Evolutionary conservation across 768 basidiomycete species (phyloP), one percentile per base, ranked within the genome.

Genomic region (Nidularia pulvinata): DNA sequence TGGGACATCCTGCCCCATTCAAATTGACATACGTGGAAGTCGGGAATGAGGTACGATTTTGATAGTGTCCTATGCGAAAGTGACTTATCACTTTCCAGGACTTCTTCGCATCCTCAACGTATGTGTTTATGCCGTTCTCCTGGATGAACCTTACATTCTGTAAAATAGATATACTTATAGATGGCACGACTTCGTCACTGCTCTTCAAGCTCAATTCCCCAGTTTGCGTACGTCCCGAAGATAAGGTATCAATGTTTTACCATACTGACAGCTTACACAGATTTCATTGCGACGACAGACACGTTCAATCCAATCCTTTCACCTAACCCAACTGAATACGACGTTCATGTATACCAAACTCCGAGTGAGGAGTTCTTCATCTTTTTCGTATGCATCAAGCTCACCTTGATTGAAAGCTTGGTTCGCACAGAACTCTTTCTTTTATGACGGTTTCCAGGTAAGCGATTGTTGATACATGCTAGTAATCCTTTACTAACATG

Each of bases 311-410:
- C 83, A 3, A 60, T 73, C 11, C 64, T 85, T 37, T 65, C 71
- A 1, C 82, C 83, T 2, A 73, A 69, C 35, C 83, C 84, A 1
- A 70, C 61, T 22, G 70, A 79, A 43, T 86, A 81, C 50, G 84
- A 86, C 52, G 70, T 80, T 1, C 84, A 86, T 53, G 75, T 83
- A 16, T 85, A 85, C 57, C 74, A 81, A 55, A 83, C 80, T 0
- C 82, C 83, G 11, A 69, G 81, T 81, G 51, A 49, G 72, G 33
- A 47, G 19, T 22, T 33, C n/a, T 55, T 16, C n/a, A 37, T 25
- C 25, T 45, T 32, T 4, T 25, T n/a, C 9, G 22, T 2, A 4
- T 43, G 4, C 3, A 30, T 33, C 25, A 30, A 39, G 16, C 6
- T 37, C 16, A 25, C 36, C 14, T 44, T 36, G 25, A 42, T n/a